Evolutionary conservation across 176 grass and related monocot genomes (phyloP).

Genomic region (Pontederia paniculata): DNA sequence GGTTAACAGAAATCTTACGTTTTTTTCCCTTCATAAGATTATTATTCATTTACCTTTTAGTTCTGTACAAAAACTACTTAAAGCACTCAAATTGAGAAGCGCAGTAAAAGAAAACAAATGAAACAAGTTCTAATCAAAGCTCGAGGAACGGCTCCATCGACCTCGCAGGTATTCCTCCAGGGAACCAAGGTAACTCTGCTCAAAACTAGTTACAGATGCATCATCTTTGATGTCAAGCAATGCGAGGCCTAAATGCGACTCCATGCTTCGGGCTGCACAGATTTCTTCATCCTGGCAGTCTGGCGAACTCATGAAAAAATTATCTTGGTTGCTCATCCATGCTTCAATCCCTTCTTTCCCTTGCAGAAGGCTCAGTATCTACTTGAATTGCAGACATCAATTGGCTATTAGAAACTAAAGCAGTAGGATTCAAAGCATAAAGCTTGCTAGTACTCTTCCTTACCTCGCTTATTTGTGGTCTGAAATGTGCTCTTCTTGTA

Average conservation of each 20-base stretch:
- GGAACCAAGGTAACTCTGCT: constrained; percentile 52
- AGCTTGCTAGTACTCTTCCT: background rate
- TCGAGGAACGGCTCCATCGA: constrained; percentile 77
- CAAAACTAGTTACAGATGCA: constrained; percentile 66
- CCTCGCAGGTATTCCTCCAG: constrained; percentile 71
- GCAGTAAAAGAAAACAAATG: too few relatives aligned
- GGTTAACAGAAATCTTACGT: too few relatives aligned
- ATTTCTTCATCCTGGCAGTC: constrained; percentile 71
- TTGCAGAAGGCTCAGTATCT: constrained; percentile 49
- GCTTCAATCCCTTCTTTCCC: constrained; percentile 27
- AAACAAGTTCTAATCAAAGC: constrained; percentile 55
- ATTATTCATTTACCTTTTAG: too few relatives aligned
- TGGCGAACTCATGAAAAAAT: constrained; percentile 11
- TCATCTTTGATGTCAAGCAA: constrained; percentile 61
- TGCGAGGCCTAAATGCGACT: constrained; percentile 54
- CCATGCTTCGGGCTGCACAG: constrained; percentile 55
- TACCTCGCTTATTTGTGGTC: constrained; percentile 65
- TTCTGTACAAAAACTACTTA: too few relatives aligned
- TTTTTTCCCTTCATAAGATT: too few relatives aligned
- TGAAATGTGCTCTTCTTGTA: constrained; percentile 55
- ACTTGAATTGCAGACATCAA: background rate
- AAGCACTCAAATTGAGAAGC: too few relatives aligned
- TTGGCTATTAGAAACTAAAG: background rate
- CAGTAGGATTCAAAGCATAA: background rate
- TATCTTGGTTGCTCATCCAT: constrained; percentile 12